Evolutionary conservation across 352 stramenopile genomes (phyloP), one percentile per base, ranked within the genome.

Genomic region (Heterotrichella gracilis): DNA sequence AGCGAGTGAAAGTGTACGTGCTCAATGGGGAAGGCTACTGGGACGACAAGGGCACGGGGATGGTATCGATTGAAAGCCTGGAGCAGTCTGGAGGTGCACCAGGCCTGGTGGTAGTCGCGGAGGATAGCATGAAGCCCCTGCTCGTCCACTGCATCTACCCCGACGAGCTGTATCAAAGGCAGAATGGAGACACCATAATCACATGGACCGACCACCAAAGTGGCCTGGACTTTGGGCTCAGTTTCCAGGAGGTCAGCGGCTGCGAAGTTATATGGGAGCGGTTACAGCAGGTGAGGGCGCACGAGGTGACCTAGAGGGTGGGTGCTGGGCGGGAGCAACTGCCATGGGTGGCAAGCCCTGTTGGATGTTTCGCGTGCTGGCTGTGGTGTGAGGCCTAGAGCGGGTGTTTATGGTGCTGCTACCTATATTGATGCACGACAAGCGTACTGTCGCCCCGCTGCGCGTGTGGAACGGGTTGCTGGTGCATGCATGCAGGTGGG

Each of bases 111-210:
- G 63, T 72, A 3, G 66, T 67, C n/a, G 74, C 77, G 64, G 40
- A 77, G 20, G 75, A 79, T 72, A 69, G 69, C 22, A 23, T 40
- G 39, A 71, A 75, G 53, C 70, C 71, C 75, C 39, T 22, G 17
- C 22, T 70, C 68, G 66, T 72, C 40, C 63, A 66, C 17, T 23
- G 75, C 64, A 79, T 87, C n/a, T 74, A 85, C 32, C 69, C 84
- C 23, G 72, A 82, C 17, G 80, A 85, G 71, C 76, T 81, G 0
- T 88, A 88, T 76, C 81, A 85, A 75, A 73, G 79, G 39, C 82
- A 88, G 71, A n/a, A n/a, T n/a, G 81, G 81, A 14, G 80, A 86
- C 17, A 89, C 86, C 74, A 89, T 89, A 70, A 87, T 89, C 72
- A 89, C 82, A 13, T 89, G 82, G 82, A 74, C 25, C 42, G 75